Conservation (phyloP, 805 yeast genomes). For the Candida hispaniensis region DNA sequence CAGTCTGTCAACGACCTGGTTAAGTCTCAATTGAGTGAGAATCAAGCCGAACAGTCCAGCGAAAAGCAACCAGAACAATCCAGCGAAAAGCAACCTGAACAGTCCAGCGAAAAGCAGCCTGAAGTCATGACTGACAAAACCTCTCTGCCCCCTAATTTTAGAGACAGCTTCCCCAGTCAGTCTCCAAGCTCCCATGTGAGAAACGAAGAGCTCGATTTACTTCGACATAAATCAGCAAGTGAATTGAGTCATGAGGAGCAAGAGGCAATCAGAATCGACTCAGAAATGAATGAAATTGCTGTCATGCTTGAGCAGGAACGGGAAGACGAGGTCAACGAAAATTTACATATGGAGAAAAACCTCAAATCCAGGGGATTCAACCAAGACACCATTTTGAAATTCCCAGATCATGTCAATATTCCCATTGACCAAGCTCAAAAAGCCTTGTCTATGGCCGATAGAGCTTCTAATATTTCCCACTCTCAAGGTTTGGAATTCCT, state of each 20-base stretch:
- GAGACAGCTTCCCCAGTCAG: too few relatives aligned
- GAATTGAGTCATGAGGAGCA: neutral
- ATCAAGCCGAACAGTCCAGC: neutral
- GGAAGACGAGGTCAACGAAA: slow-evolving; percentile 7
- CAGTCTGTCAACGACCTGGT: too few relatives aligned
- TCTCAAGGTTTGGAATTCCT: slow-evolving; percentile 17
- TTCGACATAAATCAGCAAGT: too few relatives aligned
- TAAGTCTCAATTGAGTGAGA: too few relatives aligned
- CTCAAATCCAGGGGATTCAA: slow-evolving; percentile 2
- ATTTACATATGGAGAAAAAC: slow-evolving; percentile 5
- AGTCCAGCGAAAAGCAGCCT: neutral
- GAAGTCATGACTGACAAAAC: slow-evolving; percentile 1
- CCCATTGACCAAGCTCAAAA: slow-evolving; percentile 1
- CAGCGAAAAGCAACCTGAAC: neutral
- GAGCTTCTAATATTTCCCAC: neutral
- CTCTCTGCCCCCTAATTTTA: neutral
- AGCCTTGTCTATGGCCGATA: neutral
- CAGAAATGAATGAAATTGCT: slow-evolving; percentile 9
- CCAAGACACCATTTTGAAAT: slow-evolving; percentile 2
- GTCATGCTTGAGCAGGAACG: slow-evolving; percentile 9
- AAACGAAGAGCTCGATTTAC: too few relatives aligned
- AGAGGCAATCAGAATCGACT: slow-evolving; percentile 4
- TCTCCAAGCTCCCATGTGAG: neutral
- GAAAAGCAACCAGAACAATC: neutral
- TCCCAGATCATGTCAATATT: slow-evolving; percentile 7